phyloP scores from a whole-genome alignment of 1,284 basidiomycete genomes.

The Pterula multifida region DNA sequence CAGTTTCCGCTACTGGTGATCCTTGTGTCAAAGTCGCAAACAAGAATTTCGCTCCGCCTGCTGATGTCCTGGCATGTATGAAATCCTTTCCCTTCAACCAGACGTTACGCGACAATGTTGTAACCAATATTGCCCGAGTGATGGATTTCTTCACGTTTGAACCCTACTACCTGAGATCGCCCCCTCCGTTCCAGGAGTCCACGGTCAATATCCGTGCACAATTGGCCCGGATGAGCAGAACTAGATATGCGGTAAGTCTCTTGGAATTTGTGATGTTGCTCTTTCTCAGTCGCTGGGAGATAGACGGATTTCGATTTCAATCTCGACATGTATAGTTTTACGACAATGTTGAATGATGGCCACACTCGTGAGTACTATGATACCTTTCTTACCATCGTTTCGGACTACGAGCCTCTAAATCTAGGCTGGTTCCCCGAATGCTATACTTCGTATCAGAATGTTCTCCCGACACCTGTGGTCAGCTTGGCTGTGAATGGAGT shows the following conservation, averaged over 20 bases:
- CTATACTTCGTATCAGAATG: conserved; percentile 42
- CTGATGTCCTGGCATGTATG: conserved; percentile 13
- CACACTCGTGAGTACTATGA: conserved; percentile 37
- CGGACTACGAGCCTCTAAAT: conserved; percentile 1
- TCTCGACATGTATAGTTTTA: conserved; percentile 42
- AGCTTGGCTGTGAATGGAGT: conserved; percentile 40
- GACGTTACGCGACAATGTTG: conserved; percentile 13
- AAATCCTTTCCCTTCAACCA: conserved; percentile 15
- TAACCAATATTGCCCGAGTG: conserved; percentile 6
- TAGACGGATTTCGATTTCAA: conserved; percentile 57
- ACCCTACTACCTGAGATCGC: conserved; percentile 6
- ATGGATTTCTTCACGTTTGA: conserved; percentile 16
- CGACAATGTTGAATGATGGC: conserved; percentile 48
- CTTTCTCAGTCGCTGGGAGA: background rate
- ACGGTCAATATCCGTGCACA: conserved; percentile 12
- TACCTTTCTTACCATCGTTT: background rate
- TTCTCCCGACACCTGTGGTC: conserved; percentile 48
- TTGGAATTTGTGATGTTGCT: conserved; percentile 3
- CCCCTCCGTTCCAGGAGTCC: conserved; percentile 13
- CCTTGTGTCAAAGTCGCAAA: conserved; percentile 36
- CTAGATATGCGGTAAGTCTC: conserved; percentile 11
- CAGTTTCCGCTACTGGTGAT: conserved; percentile 15
- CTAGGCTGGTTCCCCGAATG: conserved; percentile 50
- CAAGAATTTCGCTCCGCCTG: conserved; percentile 11
- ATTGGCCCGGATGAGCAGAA: conserved; percentile 11